Base-by-base conservation (phyloP, 2,329 filamentous ascomycete species). In the Monilinia laxa region DNA sequence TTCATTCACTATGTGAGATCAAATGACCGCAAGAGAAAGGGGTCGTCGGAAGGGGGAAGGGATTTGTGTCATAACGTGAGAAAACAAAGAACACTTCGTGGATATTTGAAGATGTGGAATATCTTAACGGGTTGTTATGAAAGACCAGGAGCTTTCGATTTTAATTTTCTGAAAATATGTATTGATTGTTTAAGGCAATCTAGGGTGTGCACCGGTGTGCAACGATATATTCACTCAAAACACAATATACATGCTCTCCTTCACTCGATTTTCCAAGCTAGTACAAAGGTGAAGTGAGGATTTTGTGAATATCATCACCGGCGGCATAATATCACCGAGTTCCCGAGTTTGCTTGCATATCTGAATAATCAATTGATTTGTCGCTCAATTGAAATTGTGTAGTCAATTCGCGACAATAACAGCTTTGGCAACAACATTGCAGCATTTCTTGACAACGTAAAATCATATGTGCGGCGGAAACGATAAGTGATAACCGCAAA, bases 301-400 rank as follows among this genome's bases (percentile, higher is more conserved):
- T 38, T 11, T 38, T 16, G 9, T 49, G 58, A 60, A 60, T 60
- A 2, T 25, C 45, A 6, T 25, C n/a, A 38, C 18, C 47, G 45
- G 28, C 16, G 31, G n/a, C 35, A 51, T 20, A 2, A 28, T 25
- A 62, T 62, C 7, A 16, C 45, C n/a, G 58, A 62, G 4, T 25
- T 62, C 31, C 28, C 45, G n/a, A 51, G 5, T 38, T 62, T 51
- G 35, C 45, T 23, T 38, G 45, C 47, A 62, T 25, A 51, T 56
- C 53, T 56, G 20, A n/a, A 25, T 38, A 62, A 35, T 62, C 5
- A 14, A 60, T 60, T n/a, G 58, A 31, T 38, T 16, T 11, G 9
- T 51, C 23, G 28, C 11, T 35, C 20, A 38, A 35, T 49, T 23
- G 25, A 31, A 16, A 18, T 49, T 35, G 5, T 25, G 42, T 60